A percentile compares a stretch with the other conserved stretches of the same genome.
Conservation (phyloP, 306 rosid genomes). For the Cucumis hystrix region DNA sequence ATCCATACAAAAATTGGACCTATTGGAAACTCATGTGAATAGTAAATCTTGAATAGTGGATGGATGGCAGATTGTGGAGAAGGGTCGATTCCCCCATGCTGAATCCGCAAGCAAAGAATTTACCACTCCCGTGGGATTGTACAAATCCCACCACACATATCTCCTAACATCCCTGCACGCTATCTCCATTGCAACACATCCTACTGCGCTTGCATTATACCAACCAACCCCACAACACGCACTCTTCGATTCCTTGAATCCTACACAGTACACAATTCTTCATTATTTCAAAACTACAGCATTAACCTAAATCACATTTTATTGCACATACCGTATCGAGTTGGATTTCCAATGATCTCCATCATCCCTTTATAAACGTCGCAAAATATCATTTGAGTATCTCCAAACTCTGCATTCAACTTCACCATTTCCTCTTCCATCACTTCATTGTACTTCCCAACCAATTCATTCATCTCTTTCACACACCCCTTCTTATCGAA, state of each 20-base stretch:
- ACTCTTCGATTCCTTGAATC: conserved; percentile 27
- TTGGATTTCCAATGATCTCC: conserved; percentile 40
- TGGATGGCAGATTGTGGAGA: conserved; percentile 45
- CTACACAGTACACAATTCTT: background rate
- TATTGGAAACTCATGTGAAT: too few species aligned
- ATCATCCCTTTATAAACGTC: conserved; percentile 52
- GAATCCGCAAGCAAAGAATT: conserved; percentile 59
- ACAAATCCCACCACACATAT: conserved; percentile 79
- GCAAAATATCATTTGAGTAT: conserved; percentile 51
- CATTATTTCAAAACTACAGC: background rate
- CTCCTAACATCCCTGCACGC: conserved; percentile 31
- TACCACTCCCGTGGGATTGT: conserved; percentile 56
- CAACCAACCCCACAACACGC: conserved; percentile 77
- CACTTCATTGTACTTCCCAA: conserved; percentile 43
- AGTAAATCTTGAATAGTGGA: conserved; percentile 30
- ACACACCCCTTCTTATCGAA: conserved; percentile 25
- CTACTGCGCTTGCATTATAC: conserved; percentile 50
- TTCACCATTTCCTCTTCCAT: conserved; percentile 24
- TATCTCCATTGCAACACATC: conserved; percentile 61
- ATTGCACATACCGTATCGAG: conserved; percentile 31
- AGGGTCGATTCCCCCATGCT: conserved; percentile 50
- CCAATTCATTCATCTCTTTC: conserved; percentile 38
- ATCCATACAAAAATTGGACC: background rate
- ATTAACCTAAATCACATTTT: background rate
- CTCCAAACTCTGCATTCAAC: conserved; percentile 35